phyloP scores from a whole-genome alignment of 768 basidiomycete genomes.

The Galerina sulciceps region DNA sequence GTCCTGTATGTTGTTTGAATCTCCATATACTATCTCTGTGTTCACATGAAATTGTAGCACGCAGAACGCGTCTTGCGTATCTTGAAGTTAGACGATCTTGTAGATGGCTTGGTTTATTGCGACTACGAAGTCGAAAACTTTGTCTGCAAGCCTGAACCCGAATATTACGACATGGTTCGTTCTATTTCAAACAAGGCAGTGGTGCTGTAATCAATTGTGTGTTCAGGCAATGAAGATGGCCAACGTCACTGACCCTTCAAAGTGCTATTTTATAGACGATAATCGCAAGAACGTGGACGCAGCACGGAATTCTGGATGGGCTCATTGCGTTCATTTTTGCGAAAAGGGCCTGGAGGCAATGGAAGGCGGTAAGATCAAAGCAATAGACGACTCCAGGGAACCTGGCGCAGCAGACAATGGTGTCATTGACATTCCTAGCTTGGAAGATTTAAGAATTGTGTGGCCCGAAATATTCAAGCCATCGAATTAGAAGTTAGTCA shows the following conservation, averaged over 20 bases:
- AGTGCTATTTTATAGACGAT: conserved; percentile 83
- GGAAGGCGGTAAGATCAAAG: conserved; percentile 63
- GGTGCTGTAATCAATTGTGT: conserved; percentile 1
- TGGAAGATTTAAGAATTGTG: conserved; percentile 70
- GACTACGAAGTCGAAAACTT: conserved; percentile 73
- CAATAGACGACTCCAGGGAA: conserved; percentile 45
- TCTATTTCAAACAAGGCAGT: not conserved
- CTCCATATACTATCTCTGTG: not conserved
- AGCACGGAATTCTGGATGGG: conserved; percentile 72
- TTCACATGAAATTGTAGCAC: conserved; percentile 53
- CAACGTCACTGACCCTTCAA: conserved; percentile 62
- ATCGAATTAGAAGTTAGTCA: not conserved
- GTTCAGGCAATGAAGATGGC: conserved; percentile 69
- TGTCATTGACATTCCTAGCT: conserved; percentile 53
- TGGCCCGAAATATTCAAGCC: conserved; percentile 78
- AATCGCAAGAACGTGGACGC: conserved; percentile 70
- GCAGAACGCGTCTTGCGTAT: conserved; percentile 80
- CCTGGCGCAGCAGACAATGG: conserved; percentile 42
- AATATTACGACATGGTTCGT: conserved; percentile 66
- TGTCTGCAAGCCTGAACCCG: conserved; percentile 80
- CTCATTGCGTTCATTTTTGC: conserved; percentile 74
- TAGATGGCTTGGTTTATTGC: conserved; percentile 80
- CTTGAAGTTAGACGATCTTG: conserved; percentile 68
- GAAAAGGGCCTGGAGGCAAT: conserved; percentile 66
- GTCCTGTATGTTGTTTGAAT: conserved; percentile 47